Evolutionary conservation across 106 monocot genomes (phyloP).

Genomic region (Dendrobium nobile): DNA sequence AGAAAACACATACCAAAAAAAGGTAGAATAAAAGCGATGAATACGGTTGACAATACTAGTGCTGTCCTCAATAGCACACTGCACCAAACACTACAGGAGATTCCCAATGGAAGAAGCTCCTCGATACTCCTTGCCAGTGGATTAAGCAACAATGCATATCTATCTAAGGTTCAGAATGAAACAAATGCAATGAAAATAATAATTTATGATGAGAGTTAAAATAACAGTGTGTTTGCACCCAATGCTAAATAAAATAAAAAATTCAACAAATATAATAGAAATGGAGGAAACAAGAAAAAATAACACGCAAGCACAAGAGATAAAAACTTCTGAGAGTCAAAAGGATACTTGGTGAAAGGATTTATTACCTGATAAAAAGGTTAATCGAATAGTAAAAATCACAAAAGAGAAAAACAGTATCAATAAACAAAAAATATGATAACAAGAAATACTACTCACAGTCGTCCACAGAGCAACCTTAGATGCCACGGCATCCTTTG

Average conservation of each 20-base stretch:
- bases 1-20: constrained; percentile 62
- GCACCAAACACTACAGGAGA: constrained; percentile 26
- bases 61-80: constrained; percentile 46
- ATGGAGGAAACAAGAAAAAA: background rate
- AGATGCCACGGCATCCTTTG: constrained; percentile 50
- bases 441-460: constrained; percentile 21
- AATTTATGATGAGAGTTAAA: background rate
- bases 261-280: background rate
- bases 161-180: constrained; percentile 40
- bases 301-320: background rate
- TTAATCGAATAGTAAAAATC: background rate
- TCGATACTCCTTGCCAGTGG: constrained; percentile 81
- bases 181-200: constrained; percentile 2
- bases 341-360: constrained; percentile 98
- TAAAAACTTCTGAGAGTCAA: background rate
- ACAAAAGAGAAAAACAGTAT: background rate
- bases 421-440: background rate
- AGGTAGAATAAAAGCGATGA: constrained; percentile 76
- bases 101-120: constrained; percentile 53
- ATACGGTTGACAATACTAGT: constrained; percentile 75
- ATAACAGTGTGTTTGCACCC: background rate
- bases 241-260: background rate
- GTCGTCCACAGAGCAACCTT: constrained; percentile 88
- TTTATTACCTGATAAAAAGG: constrained; percentile 73
- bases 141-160: constrained; percentile 83